Percentiles rank a stretch among this genome's conserved stretches.
These are phyloP conservation scores for Balansia obtecta DNA, from an alignment of 2,329 filamentous ascomycete species.

Conservation along the genomic window DNA sequence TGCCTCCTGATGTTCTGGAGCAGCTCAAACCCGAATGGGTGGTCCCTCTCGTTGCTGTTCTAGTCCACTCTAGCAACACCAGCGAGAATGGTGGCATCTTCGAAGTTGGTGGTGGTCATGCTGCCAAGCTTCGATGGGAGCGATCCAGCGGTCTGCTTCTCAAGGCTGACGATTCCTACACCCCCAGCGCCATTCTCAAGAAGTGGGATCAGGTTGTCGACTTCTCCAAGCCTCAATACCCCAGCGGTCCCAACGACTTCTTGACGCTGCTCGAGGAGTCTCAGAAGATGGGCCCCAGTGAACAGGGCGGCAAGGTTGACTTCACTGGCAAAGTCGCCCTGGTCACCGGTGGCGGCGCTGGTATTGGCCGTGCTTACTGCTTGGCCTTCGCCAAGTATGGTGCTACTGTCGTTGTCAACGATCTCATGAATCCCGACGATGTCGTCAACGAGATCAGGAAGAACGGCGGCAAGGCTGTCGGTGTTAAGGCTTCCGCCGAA, in stretches of 20 bases:
- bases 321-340: slow-evolving; percentile 79
- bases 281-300: slow-evolving; percentile 61
- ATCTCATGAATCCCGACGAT: slow-evolving; percentile 81
- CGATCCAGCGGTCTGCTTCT: slow-evolving; percentile 78
- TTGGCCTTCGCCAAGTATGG: slow-evolving; percentile 78
- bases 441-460: slow-evolving; percentile 90
- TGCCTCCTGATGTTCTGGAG: slow-evolving; percentile 85
- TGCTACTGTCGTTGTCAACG: slow-evolving; percentile 84
- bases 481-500: slow-evolving; percentile 86
- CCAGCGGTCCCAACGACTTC: slow-evolving; percentile 78
- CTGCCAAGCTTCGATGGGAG: slow-evolving; percentile 93
- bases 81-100: slow-evolving; percentile 80
- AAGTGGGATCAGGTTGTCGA: slow-evolving; percentile 84
- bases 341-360: slow-evolving; percentile 78
- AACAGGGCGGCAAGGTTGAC: slow-evolving; percentile 59
- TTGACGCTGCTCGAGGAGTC: slow-evolving; percentile 75
- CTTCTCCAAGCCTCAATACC: slow-evolving; percentile 70
- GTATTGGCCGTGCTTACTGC: slow-evolving; percentile 83
- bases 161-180: slow-evolving; percentile 79
- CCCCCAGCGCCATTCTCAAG: slow-evolving; percentile 73
- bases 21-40: slow-evolving; percentile 88
- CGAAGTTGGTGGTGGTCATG: slow-evolving; percentile 83
- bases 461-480: slow-evolving; percentile 76
- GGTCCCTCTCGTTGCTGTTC: slow-evolving; percentile 78
- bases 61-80: slow-evolving; percentile 77